Evolutionary conservation across 768 basidiomycete species (phyloP).

Genomic region (Lentinula boryana): DNA sequence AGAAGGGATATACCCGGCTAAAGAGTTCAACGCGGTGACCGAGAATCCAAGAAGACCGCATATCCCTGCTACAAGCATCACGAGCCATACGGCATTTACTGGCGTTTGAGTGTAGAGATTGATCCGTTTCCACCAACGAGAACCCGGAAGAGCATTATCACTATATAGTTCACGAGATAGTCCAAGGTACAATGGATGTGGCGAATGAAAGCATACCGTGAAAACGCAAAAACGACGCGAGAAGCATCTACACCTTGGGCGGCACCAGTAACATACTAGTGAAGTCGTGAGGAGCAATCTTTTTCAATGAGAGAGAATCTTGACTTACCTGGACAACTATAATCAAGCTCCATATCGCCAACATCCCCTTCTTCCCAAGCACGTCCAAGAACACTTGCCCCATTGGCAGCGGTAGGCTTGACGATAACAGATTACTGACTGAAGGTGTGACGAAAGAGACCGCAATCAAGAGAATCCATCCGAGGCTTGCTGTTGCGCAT

Average conservation of each 20-base stretch:
- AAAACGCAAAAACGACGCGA: slow-evolving; percentile 71
- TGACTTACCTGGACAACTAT: slow-evolving; percentile 45
- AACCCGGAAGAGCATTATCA: slow-evolving; percentile 70
- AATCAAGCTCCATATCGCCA: slow-evolving; percentile 65
- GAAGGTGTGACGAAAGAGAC: slow-evolving; percentile 61
- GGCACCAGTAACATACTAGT: slow-evolving; percentile 66
- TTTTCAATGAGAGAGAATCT: neutral
- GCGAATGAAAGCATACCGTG: slow-evolving; percentile 20
- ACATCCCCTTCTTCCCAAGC: slow-evolving; percentile 65
- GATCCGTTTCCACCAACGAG: slow-evolving; percentile 62
- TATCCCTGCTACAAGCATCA: slow-evolving; percentile 48
- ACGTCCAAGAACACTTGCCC: slow-evolving; percentile 64
- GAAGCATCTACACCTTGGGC: slow-evolving; percentile 74
- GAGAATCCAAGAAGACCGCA: slow-evolving; percentile 67
- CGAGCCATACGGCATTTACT: slow-evolving; percentile 73
- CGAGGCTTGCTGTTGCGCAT: slow-evolving; percentile 49
- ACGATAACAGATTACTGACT: slow-evolving; percentile 40
- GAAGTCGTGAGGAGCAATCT: neutral
- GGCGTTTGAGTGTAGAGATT: slow-evolving; percentile 58
- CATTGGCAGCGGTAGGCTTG: slow-evolving; percentile 59
- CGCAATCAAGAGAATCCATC: slow-evolving; percentile 62
- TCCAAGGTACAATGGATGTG: neutral
- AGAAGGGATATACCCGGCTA: slow-evolving; percentile 48
- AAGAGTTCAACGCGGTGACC: slow-evolving; percentile 51
- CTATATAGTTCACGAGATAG: slow-evolving; percentile 15